A percentile compares a stretch with the other conserved stretches of the same genome.
These are phyloP conservation scores for Mortierella alpina DNA, from an alignment of 192 early-diverging fungal species.

Conservation along the genomic window DNA sequence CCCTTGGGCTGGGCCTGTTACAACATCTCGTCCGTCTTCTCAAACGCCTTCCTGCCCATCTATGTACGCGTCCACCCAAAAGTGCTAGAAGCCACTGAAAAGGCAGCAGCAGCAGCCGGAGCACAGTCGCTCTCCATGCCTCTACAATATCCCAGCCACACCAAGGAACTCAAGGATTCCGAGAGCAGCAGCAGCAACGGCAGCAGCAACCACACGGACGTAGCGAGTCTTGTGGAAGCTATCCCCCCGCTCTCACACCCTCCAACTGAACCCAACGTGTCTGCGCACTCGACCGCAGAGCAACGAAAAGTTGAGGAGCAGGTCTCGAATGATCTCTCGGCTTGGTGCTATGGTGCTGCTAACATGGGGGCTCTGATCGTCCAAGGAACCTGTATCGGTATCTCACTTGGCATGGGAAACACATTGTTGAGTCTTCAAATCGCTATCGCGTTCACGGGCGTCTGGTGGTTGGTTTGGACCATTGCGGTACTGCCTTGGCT, in stretches of 20 bases:
- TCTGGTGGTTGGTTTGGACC: constrained; percentile 63
- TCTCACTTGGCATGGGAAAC: constrained; percentile 48
- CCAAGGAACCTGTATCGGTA: constrained; percentile 26
- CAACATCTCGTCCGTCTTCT: constrained; percentile 63
- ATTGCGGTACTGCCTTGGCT: constrained; percentile 52
- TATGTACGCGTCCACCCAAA: constrained; percentile 54
- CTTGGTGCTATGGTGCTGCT: constrained; percentile 41
- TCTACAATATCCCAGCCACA: not conserved
- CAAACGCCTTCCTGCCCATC: constrained; percentile 62
- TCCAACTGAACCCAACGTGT: not conserved
- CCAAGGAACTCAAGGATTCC: not conserved
- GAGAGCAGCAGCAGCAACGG: not conserved
- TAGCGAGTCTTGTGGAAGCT: not conserved
- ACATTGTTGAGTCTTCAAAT: constrained; percentile 52
- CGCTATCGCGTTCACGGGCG: constrained; percentile 53
- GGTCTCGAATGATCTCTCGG: constrained; percentile 57
- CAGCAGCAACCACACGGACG: not conserved
- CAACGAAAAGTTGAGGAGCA: constrained; percentile 43
- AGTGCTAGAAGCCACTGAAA: constrained; percentile 41
- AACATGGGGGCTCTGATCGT: constrained; percentile 35
- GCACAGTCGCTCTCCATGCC: not conserved
- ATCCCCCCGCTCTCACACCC: not conserved
- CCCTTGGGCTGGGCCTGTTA: constrained; percentile 54
- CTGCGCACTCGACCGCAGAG: constrained; percentile 1
- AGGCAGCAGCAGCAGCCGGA: not conserved